Conservation (phyloP, 1,139 yeast genomes). For the Debaryomyces nepalensis region DNA sequence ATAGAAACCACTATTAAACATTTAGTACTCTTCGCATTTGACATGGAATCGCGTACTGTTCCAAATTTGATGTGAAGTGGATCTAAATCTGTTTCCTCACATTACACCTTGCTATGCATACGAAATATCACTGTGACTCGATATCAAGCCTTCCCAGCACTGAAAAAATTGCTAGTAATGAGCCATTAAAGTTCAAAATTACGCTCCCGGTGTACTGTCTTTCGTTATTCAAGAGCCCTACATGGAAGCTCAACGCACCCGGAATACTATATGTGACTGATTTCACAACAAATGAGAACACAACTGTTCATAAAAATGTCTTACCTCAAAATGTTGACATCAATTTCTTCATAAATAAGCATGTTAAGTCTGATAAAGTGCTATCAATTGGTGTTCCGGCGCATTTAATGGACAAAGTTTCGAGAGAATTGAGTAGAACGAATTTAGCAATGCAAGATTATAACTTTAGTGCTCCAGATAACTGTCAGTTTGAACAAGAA, state of each 20-base stretch:
- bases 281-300: slow-evolving; percentile 20
- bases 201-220: slow-evolving; percentile 20
- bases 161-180: slow-evolving; percentile 6
- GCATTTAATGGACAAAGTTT: slow-evolving; percentile 11
- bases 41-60: slow-evolving; percentile 4
- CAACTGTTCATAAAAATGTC: slow-evolving; percentile 20
- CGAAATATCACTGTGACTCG: slow-evolving; percentile 1
- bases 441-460: slow-evolving; percentile 10
- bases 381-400: slow-evolving; percentile 19
- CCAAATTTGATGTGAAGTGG: neutral
- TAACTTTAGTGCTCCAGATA: slow-evolving; percentile 16
- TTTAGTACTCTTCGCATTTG: neutral
- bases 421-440: slow-evolving; percentile 13
- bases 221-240: slow-evolving; percentile 15
- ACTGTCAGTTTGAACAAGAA: slow-evolving; percentile 19
- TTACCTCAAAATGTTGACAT: slow-evolving; percentile 16
- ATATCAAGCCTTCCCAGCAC: slow-evolving; percentile 12
- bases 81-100: neutral
- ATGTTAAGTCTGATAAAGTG: slow-evolving; percentile 12
- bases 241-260: slow-evolving; percentile 20
- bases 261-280: slow-evolving; percentile 26
- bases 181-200: slow-evolving; percentile 11
- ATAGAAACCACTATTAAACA: no score
- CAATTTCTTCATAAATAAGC: slow-evolving; percentile 6
- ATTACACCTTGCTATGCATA: neutral